A percentile compares a stretch with the other conserved stretches of the same genome.
Evolutionary conservation across 345 rosid genomes (phyloP).

Genomic region (Hypericum perforatum): DNA sequence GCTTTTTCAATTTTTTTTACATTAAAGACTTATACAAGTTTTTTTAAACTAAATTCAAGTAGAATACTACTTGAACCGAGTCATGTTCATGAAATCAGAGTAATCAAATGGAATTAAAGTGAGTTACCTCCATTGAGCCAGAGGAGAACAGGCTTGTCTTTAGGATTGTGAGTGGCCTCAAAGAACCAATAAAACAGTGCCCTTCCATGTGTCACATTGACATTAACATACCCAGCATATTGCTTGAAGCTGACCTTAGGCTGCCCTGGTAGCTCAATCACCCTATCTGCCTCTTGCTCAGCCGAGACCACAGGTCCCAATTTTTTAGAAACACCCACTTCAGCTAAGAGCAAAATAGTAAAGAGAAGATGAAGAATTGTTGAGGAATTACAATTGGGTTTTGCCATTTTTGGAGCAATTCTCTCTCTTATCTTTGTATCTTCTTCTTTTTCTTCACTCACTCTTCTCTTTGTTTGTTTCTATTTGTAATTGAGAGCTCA

Average conservation of each 20-base stretch:
- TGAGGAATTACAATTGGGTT: neutral
- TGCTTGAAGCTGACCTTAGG: constrained; percentile 56
- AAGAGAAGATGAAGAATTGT: neutral
- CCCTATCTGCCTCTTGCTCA: constrained; percentile 46
- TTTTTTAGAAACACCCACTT: neutral
- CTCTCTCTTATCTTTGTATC: neutral
- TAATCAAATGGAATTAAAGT: neutral
- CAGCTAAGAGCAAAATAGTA: neutral
- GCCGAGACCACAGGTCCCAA: constrained; percentile 14
- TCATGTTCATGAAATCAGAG: neutral
- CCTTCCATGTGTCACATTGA: constrained; percentile 55
- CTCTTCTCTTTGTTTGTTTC: neutral
- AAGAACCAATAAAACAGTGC: constrained; percentile 86
- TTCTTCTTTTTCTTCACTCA: no score
- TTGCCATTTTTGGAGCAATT: neutral
- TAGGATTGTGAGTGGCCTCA: constrained; percentile 40
- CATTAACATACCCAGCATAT: constrained; percentile 78
- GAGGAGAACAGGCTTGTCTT: constrained; percentile 46
- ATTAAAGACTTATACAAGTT: no score
- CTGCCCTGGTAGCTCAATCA: constrained; percentile 52
- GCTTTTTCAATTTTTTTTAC: no score
- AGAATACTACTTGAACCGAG: no score
- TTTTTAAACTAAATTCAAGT: no score
- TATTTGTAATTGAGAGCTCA: neutral
- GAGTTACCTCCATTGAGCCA: constrained; percentile 45